A percentile compares a stretch with the other conserved stretches of the same genome.
phyloP scores from a whole-genome alignment of 352 stramenopile species.

The Globisporangium acanthophoron region DNA sequence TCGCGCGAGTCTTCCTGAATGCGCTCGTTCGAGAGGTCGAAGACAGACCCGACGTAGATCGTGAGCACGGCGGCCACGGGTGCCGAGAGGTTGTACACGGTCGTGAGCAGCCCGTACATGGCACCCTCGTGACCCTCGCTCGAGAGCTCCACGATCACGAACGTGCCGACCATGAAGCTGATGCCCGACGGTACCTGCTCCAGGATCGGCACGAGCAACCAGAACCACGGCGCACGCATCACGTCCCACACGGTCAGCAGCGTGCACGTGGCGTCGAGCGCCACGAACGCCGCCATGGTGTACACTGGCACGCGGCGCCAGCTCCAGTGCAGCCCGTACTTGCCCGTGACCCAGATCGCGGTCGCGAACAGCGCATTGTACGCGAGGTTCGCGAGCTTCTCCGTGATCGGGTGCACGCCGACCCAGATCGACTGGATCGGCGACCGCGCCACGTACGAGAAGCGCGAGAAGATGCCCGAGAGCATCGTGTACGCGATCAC shows the following conservation, averaged over 20 bases:
- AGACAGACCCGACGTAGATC: constrained; percentile 47
- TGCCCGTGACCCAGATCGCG: constrained; percentile 38
- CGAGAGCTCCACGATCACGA: constrained; percentile 53
- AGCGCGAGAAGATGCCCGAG: constrained; percentile 10
- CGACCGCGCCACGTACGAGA: constrained; percentile 9
- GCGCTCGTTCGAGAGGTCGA: constrained; percentile 44
- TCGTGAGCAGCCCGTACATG: constrained; percentile 50
- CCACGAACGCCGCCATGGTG: constrained; percentile 16
- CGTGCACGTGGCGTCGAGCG: constrained; percentile 36
- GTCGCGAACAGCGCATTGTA: constrained; percentile 15
- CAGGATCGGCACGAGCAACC: constrained; percentile 43
- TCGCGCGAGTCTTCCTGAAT: constrained; percentile 36
- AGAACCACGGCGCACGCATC: constrained; percentile 61
- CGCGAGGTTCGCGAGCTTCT: constrained; percentile 30
- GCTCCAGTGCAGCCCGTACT: constrained; percentile 48
- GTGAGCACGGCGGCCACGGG: constrained; percentile 40
- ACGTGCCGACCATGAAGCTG: constrained; percentile 57
- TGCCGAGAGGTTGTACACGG: constrained; percentile 38
- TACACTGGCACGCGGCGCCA: constrained; percentile 46
- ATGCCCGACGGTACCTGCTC: constrained; percentile 44
- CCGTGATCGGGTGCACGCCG: constrained; percentile 25
- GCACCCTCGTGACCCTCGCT: constrained; percentile 46
- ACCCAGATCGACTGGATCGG: constrained; percentile 37
- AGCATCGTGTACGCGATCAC: constrained; percentile 20
- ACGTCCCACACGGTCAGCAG: constrained; percentile 54